Evolutionary conservation across 805 yeast genomes (phyloP).

Genomic region (Grigorovia humatica): DNA sequence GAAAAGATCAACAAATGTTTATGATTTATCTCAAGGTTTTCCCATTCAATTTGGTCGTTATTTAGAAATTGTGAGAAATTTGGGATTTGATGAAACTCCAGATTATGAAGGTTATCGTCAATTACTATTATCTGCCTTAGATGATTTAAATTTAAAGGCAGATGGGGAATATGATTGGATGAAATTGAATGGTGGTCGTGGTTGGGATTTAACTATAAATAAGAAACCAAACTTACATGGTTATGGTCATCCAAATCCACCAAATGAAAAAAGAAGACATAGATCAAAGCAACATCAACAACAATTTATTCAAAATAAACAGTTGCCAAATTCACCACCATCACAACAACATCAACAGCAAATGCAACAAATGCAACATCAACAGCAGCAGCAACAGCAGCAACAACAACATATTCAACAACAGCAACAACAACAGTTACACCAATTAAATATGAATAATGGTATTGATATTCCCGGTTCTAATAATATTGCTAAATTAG

Average conservation of each 20-base stretch:
- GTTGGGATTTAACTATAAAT: slow-evolving; percentile 86
- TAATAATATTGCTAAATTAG: slow-evolving; percentile 20
- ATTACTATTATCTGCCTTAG: slow-evolving; percentile 68
- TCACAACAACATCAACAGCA: slow-evolving; percentile 8
- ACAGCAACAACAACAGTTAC: slow-evolving; percentile 22
- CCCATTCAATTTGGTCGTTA: slow-evolving; percentile 93
- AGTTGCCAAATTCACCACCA: slow-evolving; percentile 16
- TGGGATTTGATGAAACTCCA: slow-evolving; percentile 89
- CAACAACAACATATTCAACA: slow-evolving; percentile 26
- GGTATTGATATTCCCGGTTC: slow-evolving; percentile 6
- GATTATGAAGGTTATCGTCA: slow-evolving; percentile 81
- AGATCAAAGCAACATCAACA: slow-evolving; percentile 16
- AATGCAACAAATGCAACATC: slow-evolving; percentile 30
- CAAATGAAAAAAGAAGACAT: slow-evolving; percentile 34
- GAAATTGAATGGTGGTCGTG: slow-evolving; percentile 89
- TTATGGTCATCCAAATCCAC: slow-evolving; percentile 90
- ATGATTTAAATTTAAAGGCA: slow-evolving; percentile 54
- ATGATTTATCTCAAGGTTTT: slow-evolving; percentile 76
- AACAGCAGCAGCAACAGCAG: slow-evolving; percentile 19
- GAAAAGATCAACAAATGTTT: slow-evolving; percentile 80
- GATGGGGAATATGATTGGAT: slow-evolving; percentile 98
- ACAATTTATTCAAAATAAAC: slow-evolving; percentile 30
- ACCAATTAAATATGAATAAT: slow-evolving; percentile 10
- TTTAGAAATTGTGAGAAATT: slow-evolving; percentile 74
- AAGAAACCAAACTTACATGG: slow-evolving; percentile 93